phyloP scores from a whole-genome alignment of 345 rosid species.

The Eucalyptus marginata region DNA sequence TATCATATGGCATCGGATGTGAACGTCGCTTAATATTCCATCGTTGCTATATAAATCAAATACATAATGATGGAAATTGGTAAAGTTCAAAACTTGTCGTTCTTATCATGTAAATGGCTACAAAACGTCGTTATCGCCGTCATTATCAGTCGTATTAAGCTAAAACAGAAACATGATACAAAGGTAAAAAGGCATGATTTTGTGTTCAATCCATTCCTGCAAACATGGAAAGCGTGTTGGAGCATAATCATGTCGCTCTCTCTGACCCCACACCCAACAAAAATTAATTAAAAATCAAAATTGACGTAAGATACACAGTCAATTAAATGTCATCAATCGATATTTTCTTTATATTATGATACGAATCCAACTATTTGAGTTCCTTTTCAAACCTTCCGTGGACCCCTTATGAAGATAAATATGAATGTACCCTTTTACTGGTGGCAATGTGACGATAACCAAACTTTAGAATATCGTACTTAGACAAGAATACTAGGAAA shows the following conservation, averaged over 20 bases:
- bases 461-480: background rate
- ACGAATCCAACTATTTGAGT: too few species aligned
- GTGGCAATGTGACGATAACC: background rate
- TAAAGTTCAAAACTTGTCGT: too few species aligned
- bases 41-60: too few species aligned
- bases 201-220: background rate
- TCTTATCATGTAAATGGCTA: background rate
- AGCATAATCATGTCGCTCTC: background rate
- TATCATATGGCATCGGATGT: too few species aligned
- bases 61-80: too few species aligned
- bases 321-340: too few species aligned
- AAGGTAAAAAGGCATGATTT: background rate
- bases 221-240: background rate
- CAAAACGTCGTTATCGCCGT: background rate
- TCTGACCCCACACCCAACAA: background rate
- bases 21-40: too few species aligned
- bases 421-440: background rate
- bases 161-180: too few species aligned
- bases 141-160: background rate
- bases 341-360: too few species aligned
- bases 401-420: background rate
- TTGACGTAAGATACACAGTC: background rate
- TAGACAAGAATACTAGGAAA: background rate
- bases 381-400: background rate
- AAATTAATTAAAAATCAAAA: background rate